phyloP scores from a whole-genome alignment of 2,329 filamentous ascomycete species.

The Colletotrichum sp. region DNA sequence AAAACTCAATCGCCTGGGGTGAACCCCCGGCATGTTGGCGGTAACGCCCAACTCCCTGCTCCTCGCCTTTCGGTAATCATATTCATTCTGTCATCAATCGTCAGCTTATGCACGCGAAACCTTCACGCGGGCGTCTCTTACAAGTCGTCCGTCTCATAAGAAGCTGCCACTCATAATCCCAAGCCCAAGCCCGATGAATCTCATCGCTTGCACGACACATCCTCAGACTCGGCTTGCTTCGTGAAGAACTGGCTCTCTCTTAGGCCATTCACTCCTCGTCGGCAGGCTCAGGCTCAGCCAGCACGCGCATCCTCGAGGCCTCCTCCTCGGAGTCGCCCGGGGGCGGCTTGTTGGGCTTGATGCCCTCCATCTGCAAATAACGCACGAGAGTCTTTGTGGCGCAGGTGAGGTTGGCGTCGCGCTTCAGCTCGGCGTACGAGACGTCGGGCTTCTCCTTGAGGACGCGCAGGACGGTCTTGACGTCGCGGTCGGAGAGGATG shows the following conservation, averaged over 20 bases:
- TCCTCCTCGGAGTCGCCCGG: constrained; percentile 20
- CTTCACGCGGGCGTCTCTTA: background rate
- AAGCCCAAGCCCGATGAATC: background rate
- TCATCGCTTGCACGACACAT: background rate
- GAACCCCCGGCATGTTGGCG: background rate
- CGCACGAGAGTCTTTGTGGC: constrained; percentile 19
- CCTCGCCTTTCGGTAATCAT: background rate
- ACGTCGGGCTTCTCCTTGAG: constrained; percentile 18
- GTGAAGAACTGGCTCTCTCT: background rate
- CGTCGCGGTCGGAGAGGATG: constrained; percentile 18
- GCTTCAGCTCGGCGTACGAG: constrained; percentile 19
- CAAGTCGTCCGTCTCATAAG: background rate
- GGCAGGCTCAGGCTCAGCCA: constrained; percentile 3
- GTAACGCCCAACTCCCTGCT: background rate
- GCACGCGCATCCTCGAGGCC: constrained; percentile 10
- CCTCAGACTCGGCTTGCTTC: background rate
- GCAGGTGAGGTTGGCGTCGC: constrained; percentile 13
- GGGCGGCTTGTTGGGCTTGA: constrained; percentile 20
- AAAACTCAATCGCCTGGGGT: background rate
- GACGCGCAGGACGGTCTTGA: constrained; percentile 18
- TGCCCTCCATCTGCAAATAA: constrained; percentile 19
- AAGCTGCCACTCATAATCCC: background rate
- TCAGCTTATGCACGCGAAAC: background rate
- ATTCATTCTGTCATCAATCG: background rate
- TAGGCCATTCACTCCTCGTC: background rate